Base-by-base conservation (phyloP, 176 grass and related monocot species). In the Avena atlantica region DNA sequence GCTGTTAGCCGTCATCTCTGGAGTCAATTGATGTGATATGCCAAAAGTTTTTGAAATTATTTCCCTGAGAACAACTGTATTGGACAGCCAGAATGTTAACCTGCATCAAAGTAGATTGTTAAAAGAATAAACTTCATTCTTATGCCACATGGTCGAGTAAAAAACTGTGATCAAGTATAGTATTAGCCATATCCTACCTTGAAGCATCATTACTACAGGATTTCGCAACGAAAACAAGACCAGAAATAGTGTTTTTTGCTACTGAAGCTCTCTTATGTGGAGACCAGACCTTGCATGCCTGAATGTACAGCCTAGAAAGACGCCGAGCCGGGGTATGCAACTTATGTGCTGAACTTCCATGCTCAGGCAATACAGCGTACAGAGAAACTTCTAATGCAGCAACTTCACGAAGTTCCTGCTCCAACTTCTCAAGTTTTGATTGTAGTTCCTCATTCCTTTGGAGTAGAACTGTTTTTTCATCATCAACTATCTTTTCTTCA, bases 81-180 rank as follows among this genome's bases (percentile, higher is more conserved):
- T 99, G 73, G 97, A 99, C 52, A 99, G 77, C 97, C 97, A 99
- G 81, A 96, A 99, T 76, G 97, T 89, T 81, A 99, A 93, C 89
- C 97, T 99, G 85, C 66, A 89, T 25, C 10, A 78, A 83, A 10
- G 37, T 80, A 69, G 31, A 67, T 76, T 81, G 49, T 90, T 79
- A 42, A 42, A 42, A 42, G 40, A 42, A 42, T 6, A 42, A 42
- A 42, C 40, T 42, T 42, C 40, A 42, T 42, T 42, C 40, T 42
- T 42, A 42, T 42, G 6, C 40, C 40, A 42, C 5, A 42, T 42
- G 40, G 40, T 42, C 40, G 40, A 42, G 40, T 42, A 42, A 42
- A 42, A 91, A 83, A 70, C 49, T 84, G 60, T 65, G 19, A 83
- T 69, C 63, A 72, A 74, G 10, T 10, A 3, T 49, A 83, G 42